These are phyloP conservation scores for grape (Vitis vinifera) DNA, from an alignment of 164 flowering plant species.

Conservation along the genomic window ASM3070453v1 NC_081805.1:1247001-1247500, in stretches of 20 bases:
- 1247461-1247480: constrained; percentile 35
- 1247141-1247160: constrained; percentile 26
- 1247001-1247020: constrained; percentile 88
- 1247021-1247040: constrained; percentile 88
- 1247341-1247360: constrained; percentile 23
- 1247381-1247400: constrained; percentile 14
- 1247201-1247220: constrained; percentile 20
- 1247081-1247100: constrained; percentile 96
- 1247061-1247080: constrained; percentile 84
- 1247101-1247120: constrained; percentile 53
- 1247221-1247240: constrained; percentile 18
- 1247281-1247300: constrained; percentile 17
- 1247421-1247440: constrained; percentile 35
- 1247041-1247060: constrained; percentile 83
- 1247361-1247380: constrained; percentile 19
- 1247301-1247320: constrained; percentile 22
- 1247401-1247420: constrained; percentile 20
- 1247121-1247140: constrained; percentile 21
- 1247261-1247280: constrained; percentile 14
- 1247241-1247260: constrained; percentile 19
- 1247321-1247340: constrained; percentile 21
- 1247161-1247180: constrained; percentile 16
- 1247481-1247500: constrained; percentile 20
- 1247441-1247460: constrained; percentile 38
- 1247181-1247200: constrained; percentile 15